phyloP scores from a whole-genome alignment of 2,329 filamentous ascomycete genomes.

The Thelonectria discophora region DNA sequence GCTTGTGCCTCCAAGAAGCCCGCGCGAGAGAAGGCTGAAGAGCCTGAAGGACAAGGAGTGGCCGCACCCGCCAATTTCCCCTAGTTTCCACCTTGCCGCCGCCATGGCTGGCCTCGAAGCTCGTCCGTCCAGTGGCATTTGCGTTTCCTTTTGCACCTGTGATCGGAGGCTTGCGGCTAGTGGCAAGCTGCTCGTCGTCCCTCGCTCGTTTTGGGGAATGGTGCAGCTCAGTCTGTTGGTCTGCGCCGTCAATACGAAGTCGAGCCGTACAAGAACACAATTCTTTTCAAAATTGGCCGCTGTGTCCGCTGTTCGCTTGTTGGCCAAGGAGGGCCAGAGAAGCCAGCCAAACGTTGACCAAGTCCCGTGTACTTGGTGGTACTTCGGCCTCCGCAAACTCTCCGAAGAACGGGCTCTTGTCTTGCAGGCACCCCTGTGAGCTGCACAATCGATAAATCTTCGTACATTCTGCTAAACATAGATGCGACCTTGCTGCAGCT shows the following conservation, averaged over 20 bases:
- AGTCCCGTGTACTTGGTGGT: constrained; percentile 14
- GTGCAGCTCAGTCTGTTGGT: constrained; percentile 4
- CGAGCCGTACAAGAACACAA: constrained; percentile 1
- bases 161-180: not conserved
- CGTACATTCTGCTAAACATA: constrained; percentile 7
- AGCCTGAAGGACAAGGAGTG: not conserved
- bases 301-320: not conserved
- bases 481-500: too few relatives aligned
- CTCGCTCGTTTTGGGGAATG: not conserved
- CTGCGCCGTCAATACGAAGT: constrained; percentile 10
- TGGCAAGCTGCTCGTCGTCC: not conserved
- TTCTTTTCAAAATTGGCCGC: constrained; percentile 11
- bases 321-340: not conserved
- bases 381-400: constrained; percentile 29
- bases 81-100: constrained; percentile 3
- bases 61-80: not conserved
- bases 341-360: not conserved
- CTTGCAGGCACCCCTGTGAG: not conserved
- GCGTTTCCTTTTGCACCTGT: not conserved
- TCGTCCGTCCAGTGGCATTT: not conserved
- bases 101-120: constrained; percentile 16
- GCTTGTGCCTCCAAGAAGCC: not conserved
- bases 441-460: not conserved
- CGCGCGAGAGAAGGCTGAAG: not conserved
- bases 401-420: constrained; percentile 19